Evolutionary conservation across 306 rosid genomes (phyloP), one percentile per base, ranked within the genome.

Genomic region (Rubus parviflorus): DNA sequence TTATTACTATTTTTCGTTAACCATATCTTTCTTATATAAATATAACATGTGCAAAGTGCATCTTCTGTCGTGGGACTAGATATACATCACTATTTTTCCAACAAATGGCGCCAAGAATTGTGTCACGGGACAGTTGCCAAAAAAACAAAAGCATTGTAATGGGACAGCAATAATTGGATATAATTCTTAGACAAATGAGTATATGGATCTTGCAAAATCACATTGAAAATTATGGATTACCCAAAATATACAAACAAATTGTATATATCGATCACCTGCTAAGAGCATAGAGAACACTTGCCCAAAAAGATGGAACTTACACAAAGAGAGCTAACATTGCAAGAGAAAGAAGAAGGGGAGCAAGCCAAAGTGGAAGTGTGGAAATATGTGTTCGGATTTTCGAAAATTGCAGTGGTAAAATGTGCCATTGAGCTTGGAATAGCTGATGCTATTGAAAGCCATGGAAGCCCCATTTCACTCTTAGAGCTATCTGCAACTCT

Each of bases 391-490:
- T 85, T 86, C 6, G 91, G 98, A 13, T 90, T 86, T 71, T 81
- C 67, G 0, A 96, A 94, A 80, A 46, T 76, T 46, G 90, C 91
- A 0, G 92, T 84, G 2, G 83, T 93, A 37, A 91, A 83, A 74
- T 90, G 97, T 72, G 89, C 89, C 20, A 76, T 93, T 57, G 89
- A 93, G 62, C 91, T 93, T 15, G 85, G 85, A 72, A 83, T 93
- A 71, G 87, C 91, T 0, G 97, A 93, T 11, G 76, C 84, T 64
- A 83, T 91, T 4, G 97, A 88, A 83, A 76, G n/a, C 4, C 83
- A 88, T 60, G 86, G 82, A 70, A 38, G 72, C 14, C 84, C 91
- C 74, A 82, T 94, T 61, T 79, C 94, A 23, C 77, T 91, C 7
- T 58, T 78, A 3, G 86, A 88, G 45, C 25, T 93, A 8, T 83